phyloP scores from a whole-genome alignment of 495 filamentous ascomycete species.

The Beverwykella pulmonaria region DNA sequence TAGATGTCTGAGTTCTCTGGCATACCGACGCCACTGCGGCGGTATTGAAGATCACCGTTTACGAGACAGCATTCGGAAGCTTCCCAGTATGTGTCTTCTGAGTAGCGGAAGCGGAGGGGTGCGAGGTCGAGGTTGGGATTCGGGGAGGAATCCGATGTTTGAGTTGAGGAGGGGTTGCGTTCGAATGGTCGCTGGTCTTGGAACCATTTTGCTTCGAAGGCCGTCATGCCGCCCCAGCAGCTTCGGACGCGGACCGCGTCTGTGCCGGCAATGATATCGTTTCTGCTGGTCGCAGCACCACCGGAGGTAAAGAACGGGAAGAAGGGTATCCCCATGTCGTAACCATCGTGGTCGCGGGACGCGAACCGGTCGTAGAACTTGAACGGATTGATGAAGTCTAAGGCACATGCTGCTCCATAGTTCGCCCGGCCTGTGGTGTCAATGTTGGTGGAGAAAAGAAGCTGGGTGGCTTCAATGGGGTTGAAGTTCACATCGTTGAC shows the following conservation, averaged over 20 bases:
- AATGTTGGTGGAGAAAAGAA: constrained; percentile 74
- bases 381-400: constrained; percentile 75
- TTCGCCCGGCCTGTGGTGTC: constrained; percentile 57
- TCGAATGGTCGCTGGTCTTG: constrained; percentile 34
- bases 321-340: constrained; percentile 68
- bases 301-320: constrained; percentile 72
- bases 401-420: constrained; percentile 78
- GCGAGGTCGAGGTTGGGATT: neutral
- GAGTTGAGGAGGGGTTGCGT: neutral
- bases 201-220: constrained; percentile 72
- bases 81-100: constrained; percentile 70
- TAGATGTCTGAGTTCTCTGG: constrained; percentile 40
- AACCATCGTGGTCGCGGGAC: constrained; percentile 72
- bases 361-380: constrained; percentile 85
- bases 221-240: constrained; percentile 84
- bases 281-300: constrained; percentile 59
- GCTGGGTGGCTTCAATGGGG: constrained; percentile 67
- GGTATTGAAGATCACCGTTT: constrained; percentile 40
- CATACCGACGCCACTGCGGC: constrained; percentile 13
- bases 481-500: constrained; percentile 77
- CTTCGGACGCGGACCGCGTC: constrained; percentile 74
- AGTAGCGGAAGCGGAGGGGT: constrained; percentile 66
- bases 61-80: constrained; percentile 73
- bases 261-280: constrained; percentile 61
- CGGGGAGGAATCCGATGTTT: neutral